Evolutionary conservation across 495 filamentous ascomycete species (phyloP).

Genomic region (Thozetella sp.): DNA sequence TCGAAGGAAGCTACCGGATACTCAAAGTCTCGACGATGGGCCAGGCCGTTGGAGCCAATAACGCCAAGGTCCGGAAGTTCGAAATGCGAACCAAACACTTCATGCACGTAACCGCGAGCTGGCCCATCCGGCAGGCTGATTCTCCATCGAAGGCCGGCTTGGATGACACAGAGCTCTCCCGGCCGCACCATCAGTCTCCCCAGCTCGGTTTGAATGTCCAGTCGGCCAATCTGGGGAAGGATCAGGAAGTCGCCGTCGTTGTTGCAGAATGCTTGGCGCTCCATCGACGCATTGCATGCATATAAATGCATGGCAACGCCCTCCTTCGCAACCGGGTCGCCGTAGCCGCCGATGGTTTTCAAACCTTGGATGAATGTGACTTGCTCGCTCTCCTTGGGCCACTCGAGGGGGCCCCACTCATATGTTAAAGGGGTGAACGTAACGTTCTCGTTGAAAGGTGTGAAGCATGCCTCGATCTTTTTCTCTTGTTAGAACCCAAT

Average conservation of each 20-base stretch:
- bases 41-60: conserved; percentile 85
- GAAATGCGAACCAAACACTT: conserved; percentile 85
- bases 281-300: conserved; percentile 81
- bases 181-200: conserved; percentile 79
- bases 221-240: conserved; percentile 78
- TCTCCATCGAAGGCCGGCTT: conserved; percentile 78
- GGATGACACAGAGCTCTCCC: conserved; percentile 88
- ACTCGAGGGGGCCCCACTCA: too few relatives aligned
- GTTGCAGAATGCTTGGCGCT: conserved; percentile 74
- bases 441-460: too few relatives aligned
- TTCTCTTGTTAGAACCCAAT: too few relatives aligned
- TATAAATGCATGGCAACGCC: conserved; percentile 84
- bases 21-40: conserved; percentile 89
- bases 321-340: conserved; percentile 78
- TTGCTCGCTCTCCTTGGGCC: too few relatives aligned
- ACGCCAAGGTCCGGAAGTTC: conserved; percentile 85
- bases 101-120: conserved; percentile 81
- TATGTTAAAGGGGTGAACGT: too few relatives aligned
- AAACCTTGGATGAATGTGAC: conserved; percentile 81
- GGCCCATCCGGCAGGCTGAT: conserved; percentile 64
- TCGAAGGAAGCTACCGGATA: conserved; percentile 78
- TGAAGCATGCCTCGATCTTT: too few relatives aligned
- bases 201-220: conserved; percentile 86
- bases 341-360: conserved; percentile 77
- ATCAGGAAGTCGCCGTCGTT: conserved; percentile 89